Conservation (phyloP, 768 basidiomycete species). For the Candolleomyces eurysporus region DNA sequence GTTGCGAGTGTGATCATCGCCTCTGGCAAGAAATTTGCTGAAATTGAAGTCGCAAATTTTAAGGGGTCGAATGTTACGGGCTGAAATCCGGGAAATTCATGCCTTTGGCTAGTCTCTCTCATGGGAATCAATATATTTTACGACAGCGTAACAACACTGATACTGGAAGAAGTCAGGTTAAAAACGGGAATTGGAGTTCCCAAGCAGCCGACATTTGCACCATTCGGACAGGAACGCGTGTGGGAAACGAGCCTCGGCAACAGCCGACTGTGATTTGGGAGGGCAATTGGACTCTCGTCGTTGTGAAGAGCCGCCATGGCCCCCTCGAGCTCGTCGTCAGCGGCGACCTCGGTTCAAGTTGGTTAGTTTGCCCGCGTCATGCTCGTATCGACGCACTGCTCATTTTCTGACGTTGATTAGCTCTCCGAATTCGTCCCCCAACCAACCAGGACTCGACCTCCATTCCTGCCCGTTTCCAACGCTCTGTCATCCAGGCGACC, state of each 20-base stretch:
- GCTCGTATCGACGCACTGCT: conserved; percentile 11
- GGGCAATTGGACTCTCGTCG: conserved; percentile 20
- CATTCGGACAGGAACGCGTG: conserved; percentile 12
- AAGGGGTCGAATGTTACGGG: too few species aligned
- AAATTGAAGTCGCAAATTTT: too few species aligned
- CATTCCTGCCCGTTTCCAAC: conserved; percentile 94
- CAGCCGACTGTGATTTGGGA: conserved; percentile 35
- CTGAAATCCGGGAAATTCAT: too few species aligned
- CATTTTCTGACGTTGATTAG: conserved; percentile 32
- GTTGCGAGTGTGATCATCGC: too few species aligned
- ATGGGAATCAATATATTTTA: too few species aligned
- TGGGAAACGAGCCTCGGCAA: conserved; percentile 29
- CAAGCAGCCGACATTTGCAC: background rate
- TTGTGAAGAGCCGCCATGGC: conserved; percentile 60
- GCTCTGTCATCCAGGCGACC: conserved; percentile 77
- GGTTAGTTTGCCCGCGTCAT: conserved; percentile 51
- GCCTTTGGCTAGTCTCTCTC: too few species aligned
- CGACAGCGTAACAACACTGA: too few species aligned
- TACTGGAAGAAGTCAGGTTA: too few species aligned
- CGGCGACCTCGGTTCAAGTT: conserved; percentile 92
- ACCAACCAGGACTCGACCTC: conserved; percentile 79
- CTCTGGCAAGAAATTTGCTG: too few species aligned
- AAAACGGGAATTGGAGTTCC: background rate
- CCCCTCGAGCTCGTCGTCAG: conserved; percentile 67
- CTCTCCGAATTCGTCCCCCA: conserved; percentile 87